A percentile compares a stretch with the other conserved stretches of the same genome.
Evolutionary conservation across 352 stramenopile genomes (phyloP).

Genomic region (Globisporangium recalcitrans): DNA sequence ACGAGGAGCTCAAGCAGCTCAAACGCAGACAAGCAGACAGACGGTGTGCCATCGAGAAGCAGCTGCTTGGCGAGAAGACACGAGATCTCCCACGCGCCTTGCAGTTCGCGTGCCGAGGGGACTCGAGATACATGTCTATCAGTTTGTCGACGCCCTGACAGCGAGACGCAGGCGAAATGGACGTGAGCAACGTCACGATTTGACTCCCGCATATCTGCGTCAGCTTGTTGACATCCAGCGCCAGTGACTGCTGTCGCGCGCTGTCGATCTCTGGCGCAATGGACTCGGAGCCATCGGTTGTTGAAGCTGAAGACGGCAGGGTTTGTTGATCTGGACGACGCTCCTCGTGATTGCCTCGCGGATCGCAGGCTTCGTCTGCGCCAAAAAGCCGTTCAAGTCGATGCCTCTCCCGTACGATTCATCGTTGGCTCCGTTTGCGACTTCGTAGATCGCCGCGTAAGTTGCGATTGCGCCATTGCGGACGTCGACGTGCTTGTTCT

Average conservation of each 20-base stretch:
- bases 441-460: slow-evolving; percentile 70
- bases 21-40: slow-evolving; percentile 48
- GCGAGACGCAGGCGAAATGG: slow-evolving; percentile 27
- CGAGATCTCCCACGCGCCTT: slow-evolving; percentile 65
- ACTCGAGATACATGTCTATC: slow-evolving; percentile 32
- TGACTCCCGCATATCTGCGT: slow-evolving; percentile 43
- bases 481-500: slow-evolving; percentile 84
- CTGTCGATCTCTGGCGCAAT: slow-evolving; percentile 47
- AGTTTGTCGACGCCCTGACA: slow-evolving; percentile 58
- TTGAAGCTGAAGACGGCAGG: slow-evolving; percentile 15
- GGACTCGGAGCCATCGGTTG: slow-evolving; percentile 14
- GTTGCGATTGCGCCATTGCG: slow-evolving; percentile 61
- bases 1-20: slow-evolving; percentile 54
- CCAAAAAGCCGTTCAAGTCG: slow-evolving; percentile 61
- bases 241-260: slow-evolving; percentile 39
- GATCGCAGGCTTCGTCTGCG: slow-evolving; percentile 60
- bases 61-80: slow-evolving; percentile 69
- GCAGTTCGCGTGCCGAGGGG: slow-evolving; percentile 28
- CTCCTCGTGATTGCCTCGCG: slow-evolving; percentile 66
- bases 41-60: slow-evolving; percentile 39
- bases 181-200: slow-evolving; percentile 52
- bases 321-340: slow-evolving; percentile 63
- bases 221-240: slow-evolving; percentile 62
- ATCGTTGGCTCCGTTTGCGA: slow-evolving; percentile 41
- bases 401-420: slow-evolving; percentile 26